phyloP scores from a whole-genome alignment of 208 protist species.

The Leishmania amazonensis region DNA sequence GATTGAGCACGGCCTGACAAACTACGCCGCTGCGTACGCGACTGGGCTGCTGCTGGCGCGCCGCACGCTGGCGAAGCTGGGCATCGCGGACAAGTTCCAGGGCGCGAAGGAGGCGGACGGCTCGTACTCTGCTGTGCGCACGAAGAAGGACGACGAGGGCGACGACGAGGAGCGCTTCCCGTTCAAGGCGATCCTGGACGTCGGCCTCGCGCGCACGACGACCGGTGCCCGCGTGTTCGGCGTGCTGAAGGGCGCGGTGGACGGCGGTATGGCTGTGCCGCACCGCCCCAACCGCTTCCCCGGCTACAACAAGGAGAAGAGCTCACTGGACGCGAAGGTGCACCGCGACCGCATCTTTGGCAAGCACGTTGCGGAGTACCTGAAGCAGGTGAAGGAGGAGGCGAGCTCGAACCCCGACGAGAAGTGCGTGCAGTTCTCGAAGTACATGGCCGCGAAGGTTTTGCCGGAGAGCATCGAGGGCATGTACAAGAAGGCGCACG shows the following conservation, averaged over 20 bases:
- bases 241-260: constrained; percentile 96
- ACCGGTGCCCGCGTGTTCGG: constrained; percentile 96
- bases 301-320: constrained; percentile 93
- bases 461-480: constrained; percentile 92
- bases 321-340: constrained; percentile 91
- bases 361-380: constrained; percentile 98
- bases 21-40: constrained; percentile 98
- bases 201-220: constrained; percentile 97
- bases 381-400: constrained; percentile 97
- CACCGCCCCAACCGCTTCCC: constrained; percentile 97
- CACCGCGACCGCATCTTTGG: constrained; percentile 97
- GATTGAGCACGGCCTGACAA: constrained; percentile 96
- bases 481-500: constrained; percentile 96
- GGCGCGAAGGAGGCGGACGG: constrained; percentile 93
- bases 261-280: constrained; percentile 98
- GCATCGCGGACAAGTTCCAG: constrained; percentile 94
- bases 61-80: constrained; percentile 95
- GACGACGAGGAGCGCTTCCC: constrained; percentile 91
- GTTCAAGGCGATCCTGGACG: constrained; percentile 98
- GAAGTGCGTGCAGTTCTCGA: constrained; percentile 95
- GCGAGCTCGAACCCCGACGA: constrained; percentile 87
- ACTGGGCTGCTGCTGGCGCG: constrained; percentile 98
- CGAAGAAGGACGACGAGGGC: constrained; percentile 79
- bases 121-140: constrained; percentile 74
- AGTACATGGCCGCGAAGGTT: constrained; percentile 95